These are phyloP conservation scores for Myxozyma melibiosi DNA, from an alignment of 805 yeast species.

Conservation along the genomic window DNA sequence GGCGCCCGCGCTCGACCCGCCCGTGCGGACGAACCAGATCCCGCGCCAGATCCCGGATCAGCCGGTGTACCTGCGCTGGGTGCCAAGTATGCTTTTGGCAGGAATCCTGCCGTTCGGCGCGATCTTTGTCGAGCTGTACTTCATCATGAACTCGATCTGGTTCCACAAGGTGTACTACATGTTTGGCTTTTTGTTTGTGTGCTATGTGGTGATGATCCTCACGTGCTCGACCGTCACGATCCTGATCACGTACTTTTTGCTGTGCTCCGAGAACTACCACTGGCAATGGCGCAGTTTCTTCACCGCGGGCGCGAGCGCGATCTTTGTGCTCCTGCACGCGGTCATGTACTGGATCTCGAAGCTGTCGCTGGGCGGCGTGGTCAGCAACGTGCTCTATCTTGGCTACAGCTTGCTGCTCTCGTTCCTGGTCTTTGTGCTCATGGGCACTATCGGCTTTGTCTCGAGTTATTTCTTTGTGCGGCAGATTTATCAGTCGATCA, in stretches of 20 bases:
- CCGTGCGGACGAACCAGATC: conserved; percentile 91
- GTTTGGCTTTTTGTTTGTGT: conserved; percentile 95
- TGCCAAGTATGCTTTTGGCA: conserved; percentile 69
- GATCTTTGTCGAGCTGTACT: conserved; percentile 91
- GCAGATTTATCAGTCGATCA: conserved; percentile 79
- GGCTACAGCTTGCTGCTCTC: conserved; percentile 82
- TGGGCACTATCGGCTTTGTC: conserved; percentile 86
- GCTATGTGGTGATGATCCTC: conserved; percentile 76
- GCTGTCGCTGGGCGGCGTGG: conserved; percentile 72
- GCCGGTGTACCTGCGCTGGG: conserved; percentile 75
- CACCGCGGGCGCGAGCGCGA: conserved; percentile 85
- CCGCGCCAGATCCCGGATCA: conserved; percentile 95
- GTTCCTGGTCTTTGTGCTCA: conserved; percentile 69
- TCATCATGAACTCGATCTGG: conserved; percentile 90
- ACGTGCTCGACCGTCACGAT: conserved; percentile 82
- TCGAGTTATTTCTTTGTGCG: conserved; percentile 73
- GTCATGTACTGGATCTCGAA: conserved; percentile 50
- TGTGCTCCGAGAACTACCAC: conserved; percentile 88
- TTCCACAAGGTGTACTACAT: conserved; percentile 90
- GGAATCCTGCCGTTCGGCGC: conserved; percentile 96
- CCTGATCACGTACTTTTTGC: conserved; percentile 75
- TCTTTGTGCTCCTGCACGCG: conserved; percentile 84
- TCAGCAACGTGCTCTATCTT: conserved; percentile 74
- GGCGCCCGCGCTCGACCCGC: conserved; percentile 58
- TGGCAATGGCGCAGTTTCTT: conserved; percentile 97